Conservation (phyloP, 805 yeast species). For the Kurtzmaniella fragi region DNA sequence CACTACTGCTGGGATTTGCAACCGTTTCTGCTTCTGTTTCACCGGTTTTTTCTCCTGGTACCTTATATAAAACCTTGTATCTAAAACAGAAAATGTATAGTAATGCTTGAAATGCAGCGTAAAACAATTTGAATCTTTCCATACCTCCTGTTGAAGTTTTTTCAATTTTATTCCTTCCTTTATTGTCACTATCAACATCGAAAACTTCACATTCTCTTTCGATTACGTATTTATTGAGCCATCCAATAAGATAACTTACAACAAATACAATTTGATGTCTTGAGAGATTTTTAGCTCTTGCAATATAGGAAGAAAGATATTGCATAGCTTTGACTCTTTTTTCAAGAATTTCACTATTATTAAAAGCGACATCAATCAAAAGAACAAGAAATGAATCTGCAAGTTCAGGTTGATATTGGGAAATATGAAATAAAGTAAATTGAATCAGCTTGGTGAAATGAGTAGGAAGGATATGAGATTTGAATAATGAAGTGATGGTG, state of each 20-base stretch:
- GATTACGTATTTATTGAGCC: slow-evolving; percentile 75
- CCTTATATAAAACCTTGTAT: slow-evolving; percentile 51
- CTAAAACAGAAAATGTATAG: slow-evolving; percentile 91
- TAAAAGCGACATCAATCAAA: slow-evolving; percentile 78
- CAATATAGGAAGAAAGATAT: slow-evolving; percentile 83
- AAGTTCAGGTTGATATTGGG: slow-evolving; percentile 78
- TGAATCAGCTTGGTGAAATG: slow-evolving; percentile 88
- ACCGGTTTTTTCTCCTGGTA: slow-evolving; percentile 6
- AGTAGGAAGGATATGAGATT: slow-evolving; percentile 81
- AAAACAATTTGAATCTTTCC: slow-evolving; percentile 86
- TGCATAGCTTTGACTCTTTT: slow-evolving; percentile 86
- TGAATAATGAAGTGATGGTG: slow-evolving; percentile 71
- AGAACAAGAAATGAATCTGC: slow-evolving; percentile 81
- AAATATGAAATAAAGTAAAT: slow-evolving; percentile 71
- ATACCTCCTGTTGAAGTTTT: slow-evolving; percentile 52
- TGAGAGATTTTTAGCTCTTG: slow-evolving; percentile 73
- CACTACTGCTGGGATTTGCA: slow-evolving; percentile 4
- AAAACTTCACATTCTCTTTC: slow-evolving; percentile 84
- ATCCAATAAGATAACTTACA: slow-evolving; percentile 72
- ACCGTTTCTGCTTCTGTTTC: background rate
- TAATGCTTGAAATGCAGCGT: slow-evolving; percentile 86
- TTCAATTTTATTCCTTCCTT: slow-evolving; percentile 7
- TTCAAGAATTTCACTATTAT: slow-evolving; percentile 61
- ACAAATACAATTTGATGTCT: slow-evolving; percentile 75
- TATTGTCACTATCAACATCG: slow-evolving; percentile 21